Percentiles rank a stretch among this genome's conserved stretches.
Evolutionary conservation across 1,284 basidiomycete species (phyloP).

Genomic region (Trichosporon ovoides): DNA sequence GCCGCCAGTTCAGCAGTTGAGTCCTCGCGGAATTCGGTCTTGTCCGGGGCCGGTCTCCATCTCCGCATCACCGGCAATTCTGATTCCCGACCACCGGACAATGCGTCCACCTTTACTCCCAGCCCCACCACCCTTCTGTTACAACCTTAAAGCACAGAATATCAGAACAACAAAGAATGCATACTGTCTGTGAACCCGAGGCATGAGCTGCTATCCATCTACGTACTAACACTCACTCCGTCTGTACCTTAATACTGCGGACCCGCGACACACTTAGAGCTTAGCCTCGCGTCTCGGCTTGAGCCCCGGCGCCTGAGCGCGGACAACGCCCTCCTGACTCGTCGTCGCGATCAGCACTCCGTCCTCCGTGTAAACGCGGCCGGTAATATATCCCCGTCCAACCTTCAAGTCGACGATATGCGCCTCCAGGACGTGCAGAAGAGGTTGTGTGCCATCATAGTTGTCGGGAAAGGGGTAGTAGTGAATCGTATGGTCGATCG

Average conservation of each 20-base stretch:
- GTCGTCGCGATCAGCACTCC: conserved; percentile 71
- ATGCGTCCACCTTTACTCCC: too few species aligned
- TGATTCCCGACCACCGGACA: too few species aligned
- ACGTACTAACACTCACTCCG: not conserved
- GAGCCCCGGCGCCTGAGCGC: conserved; percentile 26
- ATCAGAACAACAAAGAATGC: not conserved
- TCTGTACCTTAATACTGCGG: not conserved
- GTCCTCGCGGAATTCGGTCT: too few species aligned
- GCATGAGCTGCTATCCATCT: too few species aligned
- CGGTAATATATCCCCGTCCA: conserved; percentile 69
- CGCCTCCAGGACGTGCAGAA: conserved; percentile 72
- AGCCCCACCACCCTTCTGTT: too few species aligned
- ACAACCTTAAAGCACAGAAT: too few species aligned
- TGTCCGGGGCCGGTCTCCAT: too few species aligned
- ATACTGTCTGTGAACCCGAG: not conserved
- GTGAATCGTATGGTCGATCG: conserved; percentile 77
- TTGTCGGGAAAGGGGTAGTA: conserved; percentile 67
- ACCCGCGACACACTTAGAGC: not conserved
- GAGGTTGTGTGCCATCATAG: conserved; percentile 72
- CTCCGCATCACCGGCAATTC: too few species aligned
- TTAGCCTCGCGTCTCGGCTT: conserved; percentile 8
- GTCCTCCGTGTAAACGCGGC: conserved; percentile 66
- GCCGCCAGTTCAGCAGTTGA: too few species aligned
- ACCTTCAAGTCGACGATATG: conserved; percentile 57
- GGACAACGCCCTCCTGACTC: conserved; percentile 70